Evolutionary conservation across 2,329 filamentous ascomycete genomes (phyloP).

Genomic region (Colletotrichum tanaceti): DNA sequence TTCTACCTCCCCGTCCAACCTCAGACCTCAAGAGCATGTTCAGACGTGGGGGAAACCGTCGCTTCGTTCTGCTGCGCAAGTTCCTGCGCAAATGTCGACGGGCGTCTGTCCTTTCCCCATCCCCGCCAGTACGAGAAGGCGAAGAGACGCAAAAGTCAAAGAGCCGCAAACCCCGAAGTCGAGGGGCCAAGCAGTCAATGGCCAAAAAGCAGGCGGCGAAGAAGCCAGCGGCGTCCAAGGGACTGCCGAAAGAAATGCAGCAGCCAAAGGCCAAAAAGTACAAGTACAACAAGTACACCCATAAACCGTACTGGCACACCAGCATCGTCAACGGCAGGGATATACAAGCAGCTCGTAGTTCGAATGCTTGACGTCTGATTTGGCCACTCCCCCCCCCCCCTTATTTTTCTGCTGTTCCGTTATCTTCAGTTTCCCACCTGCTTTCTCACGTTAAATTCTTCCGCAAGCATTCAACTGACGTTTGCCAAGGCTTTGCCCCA

Average conservation of each 20-base stretch:
- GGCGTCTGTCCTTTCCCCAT: slow-evolving; percentile 35
- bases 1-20: slow-evolving; percentile 42
- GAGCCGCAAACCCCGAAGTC: not conserved
- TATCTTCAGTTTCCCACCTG: slow-evolving; percentile 8
- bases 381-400: slow-evolving; percentile 30
- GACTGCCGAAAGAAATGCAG: slow-evolving; percentile 17
- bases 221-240: slow-evolving; percentile 26
- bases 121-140: slow-evolving; percentile 20
- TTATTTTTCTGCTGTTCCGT: slow-evolving; percentile 30
- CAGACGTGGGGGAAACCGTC: slow-evolving; percentile 35
- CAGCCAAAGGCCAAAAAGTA: slow-evolving; percentile 32
- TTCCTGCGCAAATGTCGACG: slow-evolving; percentile 29
- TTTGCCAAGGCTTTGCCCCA: slow-evolving; percentile 76
- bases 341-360: slow-evolving; percentile 22
- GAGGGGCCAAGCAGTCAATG: not conserved
- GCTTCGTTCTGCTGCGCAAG: slow-evolving; percentile 32
- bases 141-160: slow-evolving; percentile 5
- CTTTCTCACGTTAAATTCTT: slow-evolving; percentile 13
- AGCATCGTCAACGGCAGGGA: slow-evolving; percentile 8
- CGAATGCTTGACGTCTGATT: slow-evolving; percentile 40
- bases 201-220: not conserved
- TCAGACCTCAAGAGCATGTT: slow-evolving; percentile 29
- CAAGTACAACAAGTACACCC: slow-evolving; percentile 40
- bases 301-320: slow-evolving; percentile 34
- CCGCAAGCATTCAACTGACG: slow-evolving; percentile 45